Percentiles rank a stretch among this genome's conserved stretches.
Evolutionary conservation across 148 eudicot species (phyloP).

Genomic region (Chenopodium album): DNA sequence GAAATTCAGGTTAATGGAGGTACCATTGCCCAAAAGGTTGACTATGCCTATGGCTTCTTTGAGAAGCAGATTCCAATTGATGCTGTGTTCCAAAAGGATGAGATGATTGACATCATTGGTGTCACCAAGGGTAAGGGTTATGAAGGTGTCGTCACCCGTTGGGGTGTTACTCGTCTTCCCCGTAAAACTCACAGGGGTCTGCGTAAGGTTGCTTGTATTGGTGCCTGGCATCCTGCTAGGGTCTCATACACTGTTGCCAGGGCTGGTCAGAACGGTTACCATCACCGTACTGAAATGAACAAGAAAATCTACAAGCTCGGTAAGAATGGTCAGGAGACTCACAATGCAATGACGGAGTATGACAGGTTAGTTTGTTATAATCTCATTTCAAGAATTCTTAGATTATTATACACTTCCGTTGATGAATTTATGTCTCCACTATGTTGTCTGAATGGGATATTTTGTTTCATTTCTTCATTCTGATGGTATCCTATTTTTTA

Average conservation of each 20-base stretch:
- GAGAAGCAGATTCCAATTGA: constrained; percentile 75
- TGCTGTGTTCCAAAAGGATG: constrained; percentile 82
- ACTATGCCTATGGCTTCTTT: constrained; percentile 67
- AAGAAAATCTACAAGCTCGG: constrained; percentile 73
- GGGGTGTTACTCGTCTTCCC: constrained; percentile 81
- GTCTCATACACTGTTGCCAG: constrained; percentile 75
- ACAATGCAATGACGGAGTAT: constrained; percentile 55
- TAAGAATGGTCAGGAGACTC: constrained; percentile 51
- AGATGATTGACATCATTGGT: constrained; percentile 74
- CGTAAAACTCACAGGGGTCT: constrained; percentile 81
- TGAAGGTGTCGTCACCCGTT: constrained; percentile 80
- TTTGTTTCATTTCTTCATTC: background rate
- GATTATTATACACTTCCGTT: too few relatives aligned
- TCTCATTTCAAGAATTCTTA: too few relatives aligned
- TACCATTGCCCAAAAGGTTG: constrained; percentile 71
- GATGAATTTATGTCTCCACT: too few relatives aligned
- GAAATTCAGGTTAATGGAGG: constrained; percentile 90
- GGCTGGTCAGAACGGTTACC: constrained; percentile 82
- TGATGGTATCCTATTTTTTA: background rate
- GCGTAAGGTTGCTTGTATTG: constrained; percentile 77
- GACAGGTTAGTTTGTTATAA: constrained; percentile 46
- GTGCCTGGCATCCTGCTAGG: constrained; percentile 80
- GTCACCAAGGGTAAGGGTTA: constrained; percentile 78
- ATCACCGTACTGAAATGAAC: constrained; percentile 79
- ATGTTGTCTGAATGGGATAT: too few relatives aligned